Percentiles rank a stretch among this genome's conserved stretches.
Evolutionary conservation across 371 early-diverging fungal species (phyloP).

Genomic region (Circinella umbellata): DNA sequence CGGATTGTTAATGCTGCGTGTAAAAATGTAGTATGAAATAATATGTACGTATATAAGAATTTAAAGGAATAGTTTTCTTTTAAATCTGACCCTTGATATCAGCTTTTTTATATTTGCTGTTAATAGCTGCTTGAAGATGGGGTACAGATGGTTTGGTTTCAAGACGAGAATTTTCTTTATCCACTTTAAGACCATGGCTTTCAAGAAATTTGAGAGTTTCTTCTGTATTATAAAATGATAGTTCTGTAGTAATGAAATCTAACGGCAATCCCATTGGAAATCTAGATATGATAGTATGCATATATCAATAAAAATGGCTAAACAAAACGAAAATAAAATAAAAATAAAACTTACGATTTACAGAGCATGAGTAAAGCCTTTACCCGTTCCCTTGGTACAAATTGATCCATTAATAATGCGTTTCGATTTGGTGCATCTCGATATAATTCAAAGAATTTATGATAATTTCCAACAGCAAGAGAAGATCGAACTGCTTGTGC

Average conservation of each 20-base stretch:
- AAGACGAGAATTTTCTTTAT: constrained; percentile 24
- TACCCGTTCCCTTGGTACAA: constrained; percentile 84
- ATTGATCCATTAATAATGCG: constrained; percentile 87
- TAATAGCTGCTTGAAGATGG: constrained; percentile 40
- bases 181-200: constrained; percentile 21
- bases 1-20: too few relatives aligned
- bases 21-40: too few relatives aligned
- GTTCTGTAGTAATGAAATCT: constrained; percentile 41
- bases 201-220: constrained; percentile 47
- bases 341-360: constrained; percentile 64
- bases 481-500: constrained; percentile 85
- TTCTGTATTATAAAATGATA: constrained; percentile 46
- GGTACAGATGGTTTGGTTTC: constrained; percentile 60
- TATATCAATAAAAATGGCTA: too few relatives aligned
- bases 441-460: constrained; percentile 82
- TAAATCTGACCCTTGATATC: constrained; percentile 72
- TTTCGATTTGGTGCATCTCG: constrained; percentile 82
- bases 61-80: not conserved
- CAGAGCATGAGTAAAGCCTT: constrained; percentile 69
- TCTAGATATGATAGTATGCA: constrained; percentile 31
- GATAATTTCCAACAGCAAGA: constrained; percentile 81
- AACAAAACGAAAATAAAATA: too few relatives aligned
- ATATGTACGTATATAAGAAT: too few relatives aligned
- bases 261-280: constrained; percentile 57
- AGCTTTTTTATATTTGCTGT: constrained; percentile 58